Conservation (phyloP, 2,329 filamentous ascomycete genomes). For the Aureobasidium vineae region DNA sequence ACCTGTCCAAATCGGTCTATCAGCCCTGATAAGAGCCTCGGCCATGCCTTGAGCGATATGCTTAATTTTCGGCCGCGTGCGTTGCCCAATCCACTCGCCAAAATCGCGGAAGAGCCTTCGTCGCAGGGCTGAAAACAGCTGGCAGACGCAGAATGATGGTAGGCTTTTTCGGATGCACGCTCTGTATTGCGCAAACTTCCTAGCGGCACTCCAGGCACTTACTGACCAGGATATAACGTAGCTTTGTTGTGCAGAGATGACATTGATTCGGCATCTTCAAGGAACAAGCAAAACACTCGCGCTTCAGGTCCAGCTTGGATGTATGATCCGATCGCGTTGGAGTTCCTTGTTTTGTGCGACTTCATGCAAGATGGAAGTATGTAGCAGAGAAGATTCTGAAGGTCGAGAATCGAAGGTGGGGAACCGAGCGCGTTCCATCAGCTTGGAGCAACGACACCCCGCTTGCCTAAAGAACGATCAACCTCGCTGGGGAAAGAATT, state of each 20-base stretch:
- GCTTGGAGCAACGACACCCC: neutral
- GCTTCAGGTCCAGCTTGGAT: neutral
- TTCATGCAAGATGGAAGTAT: slow-evolving; percentile 1
- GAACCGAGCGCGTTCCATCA: slow-evolving; percentile 1
- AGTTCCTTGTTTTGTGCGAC: neutral
- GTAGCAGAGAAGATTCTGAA: neutral
- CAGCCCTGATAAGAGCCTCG: neutral
- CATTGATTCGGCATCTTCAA: too few relatives aligned
- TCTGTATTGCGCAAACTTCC: neutral
- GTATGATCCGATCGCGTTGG: neutral
- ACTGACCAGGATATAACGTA: too few relatives aligned
- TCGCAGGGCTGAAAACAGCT: neutral
- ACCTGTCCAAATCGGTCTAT: neutral
- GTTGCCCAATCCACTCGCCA: too few relatives aligned
- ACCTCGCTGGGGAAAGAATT: neutral
- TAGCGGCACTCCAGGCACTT: neutral
- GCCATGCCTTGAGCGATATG: neutral
- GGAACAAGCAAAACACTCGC: too few relatives aligned
- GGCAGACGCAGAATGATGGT: neutral
- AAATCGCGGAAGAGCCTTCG: neutral
- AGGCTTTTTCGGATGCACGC: neutral
- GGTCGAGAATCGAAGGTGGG: neutral
- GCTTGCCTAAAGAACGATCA: neutral
- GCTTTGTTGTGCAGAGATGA: too few relatives aligned
- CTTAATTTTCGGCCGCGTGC: neutral